These are phyloP conservation scores for Zygosaccharomyces sapae DNA, from an alignment of 1,139 yeast genomes.

Conservation along the genomic window DNA sequence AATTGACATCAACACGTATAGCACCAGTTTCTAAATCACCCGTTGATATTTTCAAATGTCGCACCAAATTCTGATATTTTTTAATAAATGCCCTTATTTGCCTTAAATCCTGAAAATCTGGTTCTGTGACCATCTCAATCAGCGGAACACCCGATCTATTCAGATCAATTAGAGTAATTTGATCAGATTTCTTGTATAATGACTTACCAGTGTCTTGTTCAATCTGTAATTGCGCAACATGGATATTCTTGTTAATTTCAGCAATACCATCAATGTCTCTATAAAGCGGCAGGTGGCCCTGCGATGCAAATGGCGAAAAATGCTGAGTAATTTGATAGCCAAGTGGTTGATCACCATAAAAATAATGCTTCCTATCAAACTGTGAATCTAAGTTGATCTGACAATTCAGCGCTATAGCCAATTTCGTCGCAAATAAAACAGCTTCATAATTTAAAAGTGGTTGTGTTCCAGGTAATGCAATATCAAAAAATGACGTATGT, in stretches of 20 bases:
- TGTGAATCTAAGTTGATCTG: slow-evolving; percentile 53
- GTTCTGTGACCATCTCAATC: slow-evolving; percentile 86
- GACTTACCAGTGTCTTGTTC: slow-evolving; percentile 96
- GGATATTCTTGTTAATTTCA: slow-evolving; percentile 41
- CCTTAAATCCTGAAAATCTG: slow-evolving; percentile 67
- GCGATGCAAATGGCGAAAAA: slow-evolving; percentile 69
- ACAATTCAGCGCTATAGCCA: slow-evolving; percentile 70
- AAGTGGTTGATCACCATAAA: slow-evolving; percentile 92
- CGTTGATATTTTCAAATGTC: slow-evolving; percentile 67
- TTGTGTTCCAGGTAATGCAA: slow-evolving; percentile 89
- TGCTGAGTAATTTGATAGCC: slow-evolving; percentile 96
- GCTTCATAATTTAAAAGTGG: slow-evolving; percentile 80
- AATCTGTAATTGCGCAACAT: slow-evolving; percentile 72
- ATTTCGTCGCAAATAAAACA: slow-evolving; percentile 60
- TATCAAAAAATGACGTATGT: slow-evolving; percentile 72
- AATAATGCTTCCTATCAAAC: slow-evolving; percentile 92
- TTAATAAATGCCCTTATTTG: slow-evolving; percentile 77
- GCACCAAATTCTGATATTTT: slow-evolving; percentile 69
- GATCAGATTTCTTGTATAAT: slow-evolving; percentile 45
- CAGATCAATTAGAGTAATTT: slow-evolving; percentile 56
- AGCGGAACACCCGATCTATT: slow-evolving; percentile 85
- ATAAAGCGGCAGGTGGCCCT: slow-evolving; percentile 53
- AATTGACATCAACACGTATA: slow-evolving; percentile 89
- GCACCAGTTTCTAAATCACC: slow-evolving; percentile 95
- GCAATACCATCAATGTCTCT: slow-evolving; percentile 53